Percentiles rank a stretch among this genome's conserved stretches.
phyloP scores from a whole-genome alignment of 306 rosid species.

The Fagus sylvatica region DNA sequence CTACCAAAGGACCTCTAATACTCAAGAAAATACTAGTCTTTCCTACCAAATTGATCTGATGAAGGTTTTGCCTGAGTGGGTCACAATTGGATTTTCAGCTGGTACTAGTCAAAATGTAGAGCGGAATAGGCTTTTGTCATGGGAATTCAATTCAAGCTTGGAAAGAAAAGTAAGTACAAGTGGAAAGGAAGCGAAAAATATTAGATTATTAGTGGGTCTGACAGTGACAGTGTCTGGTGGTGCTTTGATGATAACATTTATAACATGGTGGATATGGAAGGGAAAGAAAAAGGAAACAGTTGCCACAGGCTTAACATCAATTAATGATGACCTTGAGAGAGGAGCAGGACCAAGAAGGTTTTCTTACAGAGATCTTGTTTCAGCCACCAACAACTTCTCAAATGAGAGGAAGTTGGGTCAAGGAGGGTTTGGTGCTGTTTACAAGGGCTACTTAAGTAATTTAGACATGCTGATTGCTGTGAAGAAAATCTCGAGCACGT shows the following conservation, averaged over 20 bases:
- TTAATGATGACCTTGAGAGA: constrained; percentile 35
- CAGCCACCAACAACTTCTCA: constrained; percentile 44
- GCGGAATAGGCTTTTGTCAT: constrained; percentile 20
- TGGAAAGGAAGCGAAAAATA: not conserved
- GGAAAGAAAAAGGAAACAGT: constrained; percentile 5
- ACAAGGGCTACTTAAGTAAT: constrained; percentile 38
- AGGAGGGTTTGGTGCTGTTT: constrained; percentile 60
- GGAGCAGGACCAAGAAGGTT: constrained; percentile 56
- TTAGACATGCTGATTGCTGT: constrained; percentile 30
- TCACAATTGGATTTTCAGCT: constrained; percentile 38
- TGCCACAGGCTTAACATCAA: constrained; percentile 21
- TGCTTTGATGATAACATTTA: constrained; percentile 14
- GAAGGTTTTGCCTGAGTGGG: constrained; percentile 34
- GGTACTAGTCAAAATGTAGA: not conserved
- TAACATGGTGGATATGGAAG: constrained; percentile 11
- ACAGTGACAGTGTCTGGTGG: constrained; percentile 17
- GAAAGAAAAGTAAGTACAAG: not conserved
- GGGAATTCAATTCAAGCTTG: constrained; percentile 45
- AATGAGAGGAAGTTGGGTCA: constrained; percentile 38
- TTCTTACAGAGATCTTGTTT: constrained; percentile 25
- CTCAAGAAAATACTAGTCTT: constrained; percentile 28
- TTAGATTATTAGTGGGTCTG: constrained; percentile 5
- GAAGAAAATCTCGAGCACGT: constrained; percentile 36
- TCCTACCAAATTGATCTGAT: constrained; percentile 26
- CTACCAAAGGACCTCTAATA: constrained; percentile 6